These are phyloP conservation scores for Apiospora marii DNA, from an alignment of 2,329 filamentous ascomycete species.

Conservation along the genomic window DNA sequence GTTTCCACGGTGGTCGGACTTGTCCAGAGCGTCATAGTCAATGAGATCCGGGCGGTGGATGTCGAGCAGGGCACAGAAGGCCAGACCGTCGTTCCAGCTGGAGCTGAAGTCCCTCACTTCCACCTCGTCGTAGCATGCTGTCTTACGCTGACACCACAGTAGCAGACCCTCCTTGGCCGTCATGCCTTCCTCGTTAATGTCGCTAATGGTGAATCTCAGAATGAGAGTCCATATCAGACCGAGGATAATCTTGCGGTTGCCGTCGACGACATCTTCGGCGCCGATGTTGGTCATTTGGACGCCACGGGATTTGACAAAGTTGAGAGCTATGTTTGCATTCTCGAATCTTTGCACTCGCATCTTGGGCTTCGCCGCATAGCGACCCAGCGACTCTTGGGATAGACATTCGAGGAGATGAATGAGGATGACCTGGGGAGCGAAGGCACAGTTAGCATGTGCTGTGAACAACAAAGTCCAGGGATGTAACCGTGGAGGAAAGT, in stretches of 20 bases:
- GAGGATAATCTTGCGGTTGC: slow-evolving; percentile 96
- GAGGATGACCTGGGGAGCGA: slow-evolving; percentile 74
- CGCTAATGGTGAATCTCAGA: slow-evolving; percentile 96
- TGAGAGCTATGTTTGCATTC: slow-evolving; percentile 94
- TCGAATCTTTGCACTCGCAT: slow-evolving; percentile 96
- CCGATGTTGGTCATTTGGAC: slow-evolving; percentile 99
- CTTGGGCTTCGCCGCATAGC: slow-evolving; percentile 96
- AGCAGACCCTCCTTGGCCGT: slow-evolving; percentile 95
- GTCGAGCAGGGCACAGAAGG: slow-evolving; percentile 94
- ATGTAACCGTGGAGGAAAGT: neutral
- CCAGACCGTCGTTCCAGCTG: slow-evolving; percentile 97
- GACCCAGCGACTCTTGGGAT: slow-evolving; percentile 90
- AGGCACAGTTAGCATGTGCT: slow-evolving; percentile 27
- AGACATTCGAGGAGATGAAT: slow-evolving; percentile 98
- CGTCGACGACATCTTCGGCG: slow-evolving; percentile 97
- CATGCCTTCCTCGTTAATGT: slow-evolving; percentile 98
- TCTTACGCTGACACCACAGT: slow-evolving; percentile 98
- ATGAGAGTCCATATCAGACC: slow-evolving; percentile 99
- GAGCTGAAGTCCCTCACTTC: slow-evolving; percentile 93
- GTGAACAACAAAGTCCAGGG: neutral
- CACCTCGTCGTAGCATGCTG: slow-evolving; percentile 96
- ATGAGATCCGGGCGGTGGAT: slow-evolving; percentile 98
- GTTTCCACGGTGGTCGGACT: slow-evolving; percentile 91
- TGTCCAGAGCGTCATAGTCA: slow-evolving; percentile 94
- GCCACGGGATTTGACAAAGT: slow-evolving; percentile 88